Conservation (phyloP, 441 rosid species). For the Pelargonium myrrhifolium region DNA sequence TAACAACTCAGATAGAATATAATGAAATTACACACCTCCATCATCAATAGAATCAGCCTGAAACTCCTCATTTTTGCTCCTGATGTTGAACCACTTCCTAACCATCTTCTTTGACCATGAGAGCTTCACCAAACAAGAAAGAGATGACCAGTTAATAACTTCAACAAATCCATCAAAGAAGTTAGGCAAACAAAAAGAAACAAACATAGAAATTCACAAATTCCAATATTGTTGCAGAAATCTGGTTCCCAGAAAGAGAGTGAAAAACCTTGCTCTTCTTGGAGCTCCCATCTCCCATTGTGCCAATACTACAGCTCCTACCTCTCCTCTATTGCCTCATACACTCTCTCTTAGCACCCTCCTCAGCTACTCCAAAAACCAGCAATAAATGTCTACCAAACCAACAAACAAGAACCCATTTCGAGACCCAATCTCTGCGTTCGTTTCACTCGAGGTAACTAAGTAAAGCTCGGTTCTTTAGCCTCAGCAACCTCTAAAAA, state of each 20-base stretch:
- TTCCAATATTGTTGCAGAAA: conserved; percentile 9
- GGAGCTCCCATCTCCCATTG: conserved; percentile 73
- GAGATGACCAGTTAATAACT: neutral
- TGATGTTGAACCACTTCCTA: conserved; percentile 88
- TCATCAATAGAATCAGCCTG: conserved; percentile 59
- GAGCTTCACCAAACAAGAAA: conserved; percentile 33
- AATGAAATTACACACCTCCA: conserved; percentile 33
- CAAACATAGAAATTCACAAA: conserved; percentile 1
- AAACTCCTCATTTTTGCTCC: conserved; percentile 76
- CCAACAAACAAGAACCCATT: conserved; percentile 17
- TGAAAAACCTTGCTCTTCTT: conserved; percentile 79
- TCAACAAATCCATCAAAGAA: neutral
- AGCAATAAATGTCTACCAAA: conserved; percentile 18
- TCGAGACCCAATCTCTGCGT: conserved; percentile 18
- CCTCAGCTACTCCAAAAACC: conserved; percentile 24
- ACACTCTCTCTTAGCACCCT: conserved; percentile 23
- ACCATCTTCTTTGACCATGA: conserved; percentile 94
- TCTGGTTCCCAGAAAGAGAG: neutral
- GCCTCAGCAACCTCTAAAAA: conserved; percentile 3
- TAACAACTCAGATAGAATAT: too few relatives aligned
- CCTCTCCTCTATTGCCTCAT: conserved; percentile 55
- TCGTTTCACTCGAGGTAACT: neutral
- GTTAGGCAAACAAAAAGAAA: conserved; percentile 4
- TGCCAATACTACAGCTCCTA: conserved; percentile 28
- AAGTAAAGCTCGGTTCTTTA: conserved; percentile 13